A percentile compares a stretch with the other conserved stretches of the same genome.
Evolutionary conservation across 2,329 filamentous ascomycete species (phyloP).

Genomic region (Ophidiomyces ophidiicola): DNA sequence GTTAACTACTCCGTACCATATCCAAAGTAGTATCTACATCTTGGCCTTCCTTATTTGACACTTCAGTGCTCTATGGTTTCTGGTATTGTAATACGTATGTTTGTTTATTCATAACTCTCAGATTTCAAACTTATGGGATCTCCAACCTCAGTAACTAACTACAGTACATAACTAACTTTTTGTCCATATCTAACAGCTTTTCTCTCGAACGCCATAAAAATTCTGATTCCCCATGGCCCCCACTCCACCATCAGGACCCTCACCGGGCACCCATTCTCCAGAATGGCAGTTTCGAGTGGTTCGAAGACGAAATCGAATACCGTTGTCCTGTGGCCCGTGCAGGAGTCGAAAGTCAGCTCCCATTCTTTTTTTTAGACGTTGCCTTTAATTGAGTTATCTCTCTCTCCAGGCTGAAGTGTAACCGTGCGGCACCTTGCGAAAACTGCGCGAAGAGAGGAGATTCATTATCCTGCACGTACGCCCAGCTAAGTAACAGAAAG

Average conservation of each 20-base stretch:
- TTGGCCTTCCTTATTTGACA: too few species aligned
- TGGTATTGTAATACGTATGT: too few species aligned
- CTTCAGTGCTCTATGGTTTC: too few species aligned
- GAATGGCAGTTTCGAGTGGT: conserved; percentile 80
- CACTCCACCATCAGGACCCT: conserved; percentile 46
- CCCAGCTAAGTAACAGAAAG: conserved; percentile 68
- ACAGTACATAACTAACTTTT: too few species aligned
- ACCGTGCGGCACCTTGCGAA: conserved; percentile 78
- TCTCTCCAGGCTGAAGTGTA: conserved; percentile 63
- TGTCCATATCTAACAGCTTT: too few species aligned
- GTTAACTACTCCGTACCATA: too few species aligned
- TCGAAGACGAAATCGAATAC: conserved; percentile 81
- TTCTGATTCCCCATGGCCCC: conserved; percentile 23
- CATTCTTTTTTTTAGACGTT: conserved; percentile 11
- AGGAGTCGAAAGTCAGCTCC: conserved; percentile 69
- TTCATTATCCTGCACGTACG: conserved; percentile 72
- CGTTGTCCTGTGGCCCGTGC: conserved; percentile 82
- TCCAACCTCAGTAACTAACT: too few species aligned
- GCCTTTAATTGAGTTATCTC: conserved; percentile 10
- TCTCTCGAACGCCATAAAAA: conserved; percentile 15
- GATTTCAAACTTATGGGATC: too few species aligned
- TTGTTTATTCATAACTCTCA: too few species aligned
- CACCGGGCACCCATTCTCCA: conserved; percentile 60
- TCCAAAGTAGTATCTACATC: too few species aligned
- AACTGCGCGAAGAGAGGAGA: conserved; percentile 87